These are phyloP conservation scores for Rhazya stricta DNA, from an alignment of 257 asterid genomes.

Conservation along the genomic window DNA sequence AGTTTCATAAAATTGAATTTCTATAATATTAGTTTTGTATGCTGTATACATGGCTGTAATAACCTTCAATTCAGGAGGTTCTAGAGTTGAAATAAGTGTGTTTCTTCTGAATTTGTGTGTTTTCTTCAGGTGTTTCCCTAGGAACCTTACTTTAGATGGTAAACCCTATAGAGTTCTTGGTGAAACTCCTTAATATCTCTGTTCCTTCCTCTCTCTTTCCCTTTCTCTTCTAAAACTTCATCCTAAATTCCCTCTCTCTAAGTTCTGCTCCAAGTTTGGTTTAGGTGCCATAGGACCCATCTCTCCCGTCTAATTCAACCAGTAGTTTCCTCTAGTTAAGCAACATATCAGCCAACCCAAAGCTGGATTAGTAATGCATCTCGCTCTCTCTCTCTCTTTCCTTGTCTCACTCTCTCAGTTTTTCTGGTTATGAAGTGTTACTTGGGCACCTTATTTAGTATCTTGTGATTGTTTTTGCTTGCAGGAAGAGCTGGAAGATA, in stretches of 20 bases:
- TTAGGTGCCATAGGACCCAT: background rate
- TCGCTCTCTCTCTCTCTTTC: no score
- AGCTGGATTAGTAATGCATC: no score
- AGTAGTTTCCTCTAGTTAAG: background rate
- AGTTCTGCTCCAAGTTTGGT: background rate
- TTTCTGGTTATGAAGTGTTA: background rate
- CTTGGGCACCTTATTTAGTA: background rate
- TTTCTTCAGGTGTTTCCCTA: background rate
- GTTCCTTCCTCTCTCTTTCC: background rate
- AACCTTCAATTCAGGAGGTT: background rate
- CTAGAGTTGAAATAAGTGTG: background rate
- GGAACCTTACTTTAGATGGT: background rate
- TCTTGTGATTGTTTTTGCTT: conserved; percentile 22
- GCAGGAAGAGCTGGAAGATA: conserved; percentile 99
- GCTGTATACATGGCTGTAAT: no score
- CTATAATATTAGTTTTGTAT: no score
- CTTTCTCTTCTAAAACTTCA: no score
- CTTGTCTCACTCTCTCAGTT: background rate
- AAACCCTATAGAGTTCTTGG: background rate
- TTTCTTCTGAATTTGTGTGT: background rate
- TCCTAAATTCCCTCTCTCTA: background rate
- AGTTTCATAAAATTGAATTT: background rate
- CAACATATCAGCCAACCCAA: background rate
- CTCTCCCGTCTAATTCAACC: background rate
- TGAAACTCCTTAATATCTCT: background rate